Conservation (phyloP, 768 basidiomycete species). For the Candolleomyces aberdarensis region DNA sequence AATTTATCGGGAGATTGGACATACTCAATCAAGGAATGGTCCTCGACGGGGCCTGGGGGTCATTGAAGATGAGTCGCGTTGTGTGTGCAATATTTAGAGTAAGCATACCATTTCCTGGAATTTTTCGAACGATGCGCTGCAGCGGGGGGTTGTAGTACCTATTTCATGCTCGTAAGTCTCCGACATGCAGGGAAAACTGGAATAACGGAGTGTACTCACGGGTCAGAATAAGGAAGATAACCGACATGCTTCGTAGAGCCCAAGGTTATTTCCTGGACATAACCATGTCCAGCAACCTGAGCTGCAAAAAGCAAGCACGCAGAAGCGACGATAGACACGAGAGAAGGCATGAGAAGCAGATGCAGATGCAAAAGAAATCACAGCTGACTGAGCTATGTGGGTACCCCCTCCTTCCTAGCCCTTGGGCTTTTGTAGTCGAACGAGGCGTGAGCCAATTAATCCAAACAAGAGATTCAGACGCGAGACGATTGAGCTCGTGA, state of each 20-base stretch:
- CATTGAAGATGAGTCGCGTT: no score
- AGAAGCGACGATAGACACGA: background rate
- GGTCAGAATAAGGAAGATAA: slow-evolving; percentile 36
- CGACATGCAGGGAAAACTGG: no score
- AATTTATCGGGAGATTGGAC: slow-evolving; percentile 1
- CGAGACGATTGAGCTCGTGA: no score
- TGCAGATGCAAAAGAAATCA: background rate
- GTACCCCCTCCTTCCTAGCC: no score
- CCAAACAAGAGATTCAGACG: no score
- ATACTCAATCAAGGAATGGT: slow-evolving; percentile 37
- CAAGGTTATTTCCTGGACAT: slow-evolving; percentile 35
- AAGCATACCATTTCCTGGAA: slow-evolving; percentile 37
- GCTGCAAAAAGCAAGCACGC: slow-evolving; percentile 13
- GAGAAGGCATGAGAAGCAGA: background rate
- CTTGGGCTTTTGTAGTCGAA: no score
- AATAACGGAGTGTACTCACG: slow-evolving; percentile 10
- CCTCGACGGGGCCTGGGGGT: slow-evolving; percentile 31
- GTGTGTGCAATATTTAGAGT: background rate
- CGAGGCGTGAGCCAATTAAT: no score
- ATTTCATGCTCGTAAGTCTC: background rate
- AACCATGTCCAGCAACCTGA: slow-evolving; percentile 31
- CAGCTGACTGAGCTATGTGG: no score
- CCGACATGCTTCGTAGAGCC: slow-evolving; percentile 33
- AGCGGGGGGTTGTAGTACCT: slow-evolving; percentile 28
- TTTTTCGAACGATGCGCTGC: slow-evolving; percentile 38